Percentiles rank a stretch among this genome's conserved stretches.
Evolutionary conservation across 192 early-diverging fungal species (phyloP).

Genomic region (Podila epicladia): DNA sequence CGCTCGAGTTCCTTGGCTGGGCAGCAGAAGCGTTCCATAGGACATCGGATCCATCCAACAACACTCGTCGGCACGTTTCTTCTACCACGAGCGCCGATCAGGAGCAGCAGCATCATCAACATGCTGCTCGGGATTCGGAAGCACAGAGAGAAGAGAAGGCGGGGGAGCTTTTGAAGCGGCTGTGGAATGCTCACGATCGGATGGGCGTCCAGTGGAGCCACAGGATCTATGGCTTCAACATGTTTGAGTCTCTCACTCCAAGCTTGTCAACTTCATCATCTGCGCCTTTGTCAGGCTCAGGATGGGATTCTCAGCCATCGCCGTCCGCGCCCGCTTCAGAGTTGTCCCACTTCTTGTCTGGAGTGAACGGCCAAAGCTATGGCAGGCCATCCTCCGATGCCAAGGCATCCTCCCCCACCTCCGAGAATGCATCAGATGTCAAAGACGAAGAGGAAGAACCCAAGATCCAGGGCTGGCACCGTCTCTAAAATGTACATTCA

Average conservation of each 20-base stretch:
- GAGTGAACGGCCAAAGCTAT: neutral
- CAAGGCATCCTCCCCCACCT: neutral
- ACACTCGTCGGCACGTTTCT: neutral
- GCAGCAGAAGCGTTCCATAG: slow-evolving; percentile 29
- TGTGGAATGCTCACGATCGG: slow-evolving; percentile 23
- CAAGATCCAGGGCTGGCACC: too few species aligned
- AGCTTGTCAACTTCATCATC: neutral
- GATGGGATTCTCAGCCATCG: neutral
- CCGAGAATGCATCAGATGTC: too few species aligned
- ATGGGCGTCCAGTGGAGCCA: slow-evolving; percentile 33
- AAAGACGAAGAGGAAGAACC: too few species aligned
- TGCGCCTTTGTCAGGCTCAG: neutral
- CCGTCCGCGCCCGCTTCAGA: neutral
- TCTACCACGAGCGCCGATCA: neutral
- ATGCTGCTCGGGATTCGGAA: neutral
- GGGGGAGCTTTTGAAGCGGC: slow-evolving; percentile 16
- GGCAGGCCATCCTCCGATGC: neutral
- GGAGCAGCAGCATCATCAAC: neutral
- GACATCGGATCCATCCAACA: slow-evolving; percentile 5
- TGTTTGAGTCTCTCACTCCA: slow-evolving; percentile 12
- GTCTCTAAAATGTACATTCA: too few species aligned
- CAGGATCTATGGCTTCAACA: slow-evolving; percentile 37
- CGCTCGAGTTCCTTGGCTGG: slow-evolving; percentile 35
- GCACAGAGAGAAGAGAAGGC: slow-evolving; percentile 14
- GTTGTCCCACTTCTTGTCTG: neutral